Conservation (phyloP, 768 basidiomycete genomes). For the Tylopilus subfusipes region DNA sequence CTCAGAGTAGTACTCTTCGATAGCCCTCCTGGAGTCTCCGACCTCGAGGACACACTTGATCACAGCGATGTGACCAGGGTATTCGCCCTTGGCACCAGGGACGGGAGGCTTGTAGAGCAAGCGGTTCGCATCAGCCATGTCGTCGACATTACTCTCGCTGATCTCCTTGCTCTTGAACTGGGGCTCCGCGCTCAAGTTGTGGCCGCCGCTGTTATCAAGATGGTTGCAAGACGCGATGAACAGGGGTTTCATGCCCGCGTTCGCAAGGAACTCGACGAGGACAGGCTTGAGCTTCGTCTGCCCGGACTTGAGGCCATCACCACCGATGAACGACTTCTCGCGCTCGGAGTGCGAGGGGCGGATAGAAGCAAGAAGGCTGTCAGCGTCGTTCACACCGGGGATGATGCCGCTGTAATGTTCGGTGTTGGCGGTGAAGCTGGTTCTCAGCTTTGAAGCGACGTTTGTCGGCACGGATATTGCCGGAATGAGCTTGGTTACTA, state of each 20-base stretch:
- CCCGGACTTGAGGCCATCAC: slow-evolving; percentile 96
- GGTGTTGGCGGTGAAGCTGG: slow-evolving; percentile 89
- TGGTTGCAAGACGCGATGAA: slow-evolving; percentile 99
- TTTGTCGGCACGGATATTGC: slow-evolving; percentile 90
- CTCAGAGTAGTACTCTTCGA: slow-evolving; percentile 99
- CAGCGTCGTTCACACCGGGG: slow-evolving; percentile 91
- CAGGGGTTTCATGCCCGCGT: slow-evolving; percentile 96
- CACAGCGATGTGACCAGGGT: slow-evolving; percentile 95
- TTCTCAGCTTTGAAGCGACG: slow-evolving; percentile 86
- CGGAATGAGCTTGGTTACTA: slow-evolving; percentile 91
- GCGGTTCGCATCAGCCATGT: slow-evolving; percentile 93
- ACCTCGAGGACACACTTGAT: slow-evolving; percentile 98
- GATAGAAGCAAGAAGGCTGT: slow-evolving; percentile 80
- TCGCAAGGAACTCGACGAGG: slow-evolving; percentile 96
- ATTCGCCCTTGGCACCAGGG: slow-evolving; percentile 63
- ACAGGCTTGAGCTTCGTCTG: slow-evolving; percentile 98
- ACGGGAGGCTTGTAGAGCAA: slow-evolving; percentile 84
- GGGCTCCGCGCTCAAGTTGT: slow-evolving; percentile 81
- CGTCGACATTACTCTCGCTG: slow-evolving; percentile 93
- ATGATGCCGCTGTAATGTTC: slow-evolving; percentile 97
- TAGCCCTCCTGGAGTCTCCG: slow-evolving; percentile 97
- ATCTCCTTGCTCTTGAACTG: slow-evolving; percentile 99
- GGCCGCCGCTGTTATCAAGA: slow-evolving; percentile 96
- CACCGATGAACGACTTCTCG: slow-evolving; percentile 88
- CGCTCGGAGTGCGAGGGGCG: slow-evolving; percentile 81